phyloP scores from a whole-genome alignment of 352 stramenopile species.

The Labyrinthula sp. region DNA sequence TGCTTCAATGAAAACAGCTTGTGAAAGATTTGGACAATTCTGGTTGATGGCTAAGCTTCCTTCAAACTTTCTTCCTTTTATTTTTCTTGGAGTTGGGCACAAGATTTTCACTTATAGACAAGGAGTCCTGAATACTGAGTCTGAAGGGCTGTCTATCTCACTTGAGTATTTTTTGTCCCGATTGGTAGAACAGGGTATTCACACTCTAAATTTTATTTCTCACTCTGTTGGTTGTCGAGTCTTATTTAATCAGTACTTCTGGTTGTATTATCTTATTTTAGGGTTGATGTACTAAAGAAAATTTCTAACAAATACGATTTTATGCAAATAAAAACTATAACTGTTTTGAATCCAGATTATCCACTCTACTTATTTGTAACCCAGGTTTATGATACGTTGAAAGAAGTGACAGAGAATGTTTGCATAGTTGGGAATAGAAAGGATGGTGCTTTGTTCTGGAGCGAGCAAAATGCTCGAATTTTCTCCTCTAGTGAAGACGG shows the following conservation, averaged over 20 bases:
- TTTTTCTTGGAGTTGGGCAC: constrained; percentile 33
- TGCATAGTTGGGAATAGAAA: constrained; percentile 49
- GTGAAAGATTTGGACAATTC: constrained; percentile 36
- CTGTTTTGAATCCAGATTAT: constrained; percentile 53
- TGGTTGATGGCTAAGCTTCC: constrained; percentile 36
- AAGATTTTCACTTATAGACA: constrained; percentile 34
- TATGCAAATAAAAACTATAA: constrained; percentile 39
- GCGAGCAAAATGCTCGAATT: too few relatives aligned
- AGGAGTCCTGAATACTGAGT: constrained; percentile 9
- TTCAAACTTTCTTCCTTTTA: constrained; percentile 35
- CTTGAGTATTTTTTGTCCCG: too few relatives aligned
- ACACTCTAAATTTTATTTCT: constrained; percentile 32
- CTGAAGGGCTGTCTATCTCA: too few relatives aligned
- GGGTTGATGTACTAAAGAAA: constrained; percentile 5
- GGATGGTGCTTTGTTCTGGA: constrained; percentile 49
- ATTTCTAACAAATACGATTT: constrained; percentile 3
- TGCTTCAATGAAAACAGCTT: constrained; percentile 28
- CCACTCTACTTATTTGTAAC: constrained; percentile 44
- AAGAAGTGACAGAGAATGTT: constrained; percentile 43
- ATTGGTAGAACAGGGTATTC: constrained; percentile 30
- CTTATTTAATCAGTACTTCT: constrained; percentile 2
- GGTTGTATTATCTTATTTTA: too few relatives aligned
- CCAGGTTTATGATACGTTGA: constrained; percentile 41
- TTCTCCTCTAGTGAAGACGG: too few relatives aligned
- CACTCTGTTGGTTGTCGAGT: constrained; percentile 16